Evolutionary conservation across 805 yeast genomes (phyloP).

Genomic region (Teunomyces cretensis): DNA sequence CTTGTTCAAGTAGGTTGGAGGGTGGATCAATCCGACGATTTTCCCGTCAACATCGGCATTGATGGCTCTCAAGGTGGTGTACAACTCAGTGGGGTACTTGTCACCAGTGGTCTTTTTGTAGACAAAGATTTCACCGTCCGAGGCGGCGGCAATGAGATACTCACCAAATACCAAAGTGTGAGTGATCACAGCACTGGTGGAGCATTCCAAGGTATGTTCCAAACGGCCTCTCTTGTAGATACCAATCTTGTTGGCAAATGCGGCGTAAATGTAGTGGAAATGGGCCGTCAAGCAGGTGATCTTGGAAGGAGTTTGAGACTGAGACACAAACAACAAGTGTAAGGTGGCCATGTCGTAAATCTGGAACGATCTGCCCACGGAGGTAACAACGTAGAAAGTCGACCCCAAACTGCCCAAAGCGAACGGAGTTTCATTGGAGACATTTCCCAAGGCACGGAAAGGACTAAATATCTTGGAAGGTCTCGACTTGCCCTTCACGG

Average conservation of each 20-base stretch:
- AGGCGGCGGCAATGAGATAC: conserved; percentile 57
- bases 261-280: conserved; percentile 80
- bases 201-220: conserved; percentile 41
- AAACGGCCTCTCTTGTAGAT: conserved; percentile 80
- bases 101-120: conserved; percentile 49
- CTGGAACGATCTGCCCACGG: conserved; percentile 87
- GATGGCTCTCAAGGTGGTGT: conserved; percentile 57
- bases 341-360: conserved; percentile 88
- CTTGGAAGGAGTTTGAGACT: conserved; percentile 65
- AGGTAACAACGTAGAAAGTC: conserved; percentile 82
- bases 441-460: conserved; percentile 82
- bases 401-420: conserved; percentile 87
- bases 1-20: conserved; percentile 91
- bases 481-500: conserved; percentile 6
- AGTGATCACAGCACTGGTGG: conserved; percentile 38
- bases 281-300: conserved; percentile 77
- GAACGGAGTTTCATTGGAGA: conserved; percentile 83
- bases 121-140: conserved; percentile 46
- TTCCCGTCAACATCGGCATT: conserved; percentile 64
- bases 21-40: conserved; percentile 69
- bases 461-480: conserved; percentile 68
- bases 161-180: conserved; percentile 74
- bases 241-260: conserved; percentile 69
- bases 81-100: conserved; percentile 59
- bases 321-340: conserved; percentile 83